Evolutionary conservation across 2,329 filamentous ascomycete genomes (phyloP).

Genomic region (Aureobasidium sp.): DNA sequence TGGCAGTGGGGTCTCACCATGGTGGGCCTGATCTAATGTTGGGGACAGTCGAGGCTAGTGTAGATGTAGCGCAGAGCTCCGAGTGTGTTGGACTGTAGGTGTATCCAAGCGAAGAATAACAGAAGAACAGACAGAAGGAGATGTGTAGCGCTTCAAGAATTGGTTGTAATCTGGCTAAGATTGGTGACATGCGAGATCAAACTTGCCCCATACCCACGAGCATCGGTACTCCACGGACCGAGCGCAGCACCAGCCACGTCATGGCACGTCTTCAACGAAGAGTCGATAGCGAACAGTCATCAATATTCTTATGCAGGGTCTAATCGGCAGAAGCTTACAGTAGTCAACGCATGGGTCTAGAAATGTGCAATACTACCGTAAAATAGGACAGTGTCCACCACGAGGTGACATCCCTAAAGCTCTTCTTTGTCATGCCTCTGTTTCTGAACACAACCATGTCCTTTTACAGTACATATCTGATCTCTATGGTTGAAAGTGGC

Average conservation of each 20-base stretch:
- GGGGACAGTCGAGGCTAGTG: not conserved
- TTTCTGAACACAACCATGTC: too few relatives aligned
- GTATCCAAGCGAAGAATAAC: slow-evolving; percentile 7
- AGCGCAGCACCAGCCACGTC: slow-evolving; percentile 11
- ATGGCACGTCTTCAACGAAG: not conserved
- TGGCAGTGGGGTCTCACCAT: slow-evolving; percentile 1
- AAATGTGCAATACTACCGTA: too few relatives aligned
- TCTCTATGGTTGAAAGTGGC: too few relatives aligned
- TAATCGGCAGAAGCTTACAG: too few relatives aligned
- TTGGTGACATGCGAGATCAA: not conserved
- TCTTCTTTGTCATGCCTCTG: too few relatives aligned
- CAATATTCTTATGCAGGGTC: too few relatives aligned
- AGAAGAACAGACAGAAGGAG: not conserved
- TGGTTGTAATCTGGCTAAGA: slow-evolving; percentile 2
- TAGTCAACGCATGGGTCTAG: too few relatives aligned
- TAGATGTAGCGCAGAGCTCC: not conserved
- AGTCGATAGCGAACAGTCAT: not conserved
- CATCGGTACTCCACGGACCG: too few relatives aligned
- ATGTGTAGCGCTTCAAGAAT: not conserved
- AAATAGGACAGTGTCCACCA: too few relatives aligned
- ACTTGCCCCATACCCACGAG: not conserved
- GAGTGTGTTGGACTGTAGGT: not conserved
- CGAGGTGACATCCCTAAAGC: too few relatives aligned
- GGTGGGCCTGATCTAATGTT: slow-evolving; percentile 5
- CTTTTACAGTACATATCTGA: too few relatives aligned